Percentiles rank a stretch among this genome's conserved stretches.
These are phyloP conservation scores for Lentinula edodes DNA, from an alignment of 768 basidiomycete species.

Conservation along the genomic window DNA sequence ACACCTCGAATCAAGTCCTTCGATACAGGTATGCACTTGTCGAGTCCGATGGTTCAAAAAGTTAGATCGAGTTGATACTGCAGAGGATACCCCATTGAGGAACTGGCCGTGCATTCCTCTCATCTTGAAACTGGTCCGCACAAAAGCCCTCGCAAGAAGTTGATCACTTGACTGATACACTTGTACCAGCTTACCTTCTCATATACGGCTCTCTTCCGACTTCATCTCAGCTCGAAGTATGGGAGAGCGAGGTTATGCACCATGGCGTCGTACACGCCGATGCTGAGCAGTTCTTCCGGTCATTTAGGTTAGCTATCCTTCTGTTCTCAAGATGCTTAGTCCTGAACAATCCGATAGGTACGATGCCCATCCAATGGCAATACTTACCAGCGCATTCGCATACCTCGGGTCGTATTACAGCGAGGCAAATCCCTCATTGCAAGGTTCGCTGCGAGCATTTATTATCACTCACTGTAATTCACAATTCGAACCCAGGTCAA, in stretches of 20 bases:
- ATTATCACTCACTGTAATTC: neutral
- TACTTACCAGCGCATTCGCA: conserved; percentile 80
- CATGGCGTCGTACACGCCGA: conserved; percentile 68
- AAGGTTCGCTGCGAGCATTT: conserved; percentile 41
- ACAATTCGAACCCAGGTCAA: conserved; percentile 47
- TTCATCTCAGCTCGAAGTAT: conserved; percentile 50
- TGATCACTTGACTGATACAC: neutral
- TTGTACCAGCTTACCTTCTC: conserved; percentile 63
- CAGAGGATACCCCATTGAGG: conserved; percentile 91
- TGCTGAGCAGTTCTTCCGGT: conserved; percentile 61
- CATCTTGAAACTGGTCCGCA: conserved; percentile 64
- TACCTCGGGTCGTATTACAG: conserved; percentile 85
- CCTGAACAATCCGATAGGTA: conserved; percentile 41
- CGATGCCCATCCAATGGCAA: conserved; percentile 91
- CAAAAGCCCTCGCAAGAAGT: neutral
- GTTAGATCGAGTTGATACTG: neutral
- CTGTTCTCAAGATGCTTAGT: neutral
- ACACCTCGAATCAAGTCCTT: conserved; percentile 34
- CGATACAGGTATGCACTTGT: conserved; percentile 56
- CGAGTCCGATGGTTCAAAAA: neutral
- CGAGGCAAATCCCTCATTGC: conserved; percentile 85
- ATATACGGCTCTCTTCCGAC: conserved; percentile 83
- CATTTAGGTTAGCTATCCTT: conserved; percentile 46
- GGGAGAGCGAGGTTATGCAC: conserved; percentile 72
- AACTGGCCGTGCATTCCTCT: conserved; percentile 72